These are phyloP conservation scores for Sclerospora graminicola DNA, from an alignment of 352 stramenopile species.

Conservation along the genomic window DNA sequence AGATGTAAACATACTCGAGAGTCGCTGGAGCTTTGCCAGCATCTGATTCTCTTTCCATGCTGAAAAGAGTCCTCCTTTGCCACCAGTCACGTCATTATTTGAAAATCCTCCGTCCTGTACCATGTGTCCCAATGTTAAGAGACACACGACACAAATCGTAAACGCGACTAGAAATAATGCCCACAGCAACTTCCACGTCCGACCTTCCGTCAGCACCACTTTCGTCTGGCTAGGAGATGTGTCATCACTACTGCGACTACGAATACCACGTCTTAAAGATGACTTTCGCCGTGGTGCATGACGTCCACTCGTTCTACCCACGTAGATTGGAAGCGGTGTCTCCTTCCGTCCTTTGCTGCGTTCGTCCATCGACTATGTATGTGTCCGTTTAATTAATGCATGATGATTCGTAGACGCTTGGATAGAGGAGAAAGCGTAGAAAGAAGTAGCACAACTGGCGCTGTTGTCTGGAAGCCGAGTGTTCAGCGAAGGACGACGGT, in stretches of 20 bases:
- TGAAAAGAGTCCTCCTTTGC: constrained; percentile 20
- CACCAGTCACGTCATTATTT: constrained; percentile 31
- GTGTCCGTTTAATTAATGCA: no score
- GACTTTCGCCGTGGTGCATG: constrained; percentile 25
- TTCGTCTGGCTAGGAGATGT: constrained; percentile 2
- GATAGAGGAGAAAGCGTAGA: no score
- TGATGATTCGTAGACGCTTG: no score
- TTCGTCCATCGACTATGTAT: not conserved
- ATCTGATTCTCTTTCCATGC: constrained; percentile 31
- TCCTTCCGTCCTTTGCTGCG: constrained; percentile 14
- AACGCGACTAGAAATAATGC: constrained; percentile 34
- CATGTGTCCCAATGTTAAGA: constrained; percentile 34
- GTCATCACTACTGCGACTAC: constrained; percentile 18
- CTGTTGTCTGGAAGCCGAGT: no score
- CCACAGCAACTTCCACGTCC: constrained; percentile 37
- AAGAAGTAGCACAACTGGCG: no score
- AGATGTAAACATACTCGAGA: constrained; percentile 31
- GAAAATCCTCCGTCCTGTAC: constrained; percentile 35
- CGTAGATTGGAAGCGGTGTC: constrained; percentile 30
- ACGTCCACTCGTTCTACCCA: constrained; percentile 12
- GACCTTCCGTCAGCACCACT: constrained; percentile 10
- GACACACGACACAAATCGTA: constrained; percentile 38
- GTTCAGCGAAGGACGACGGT: no score
- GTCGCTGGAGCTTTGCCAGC: constrained; percentile 28
- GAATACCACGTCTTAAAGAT: constrained; percentile 20